Evolutionary conservation across 225 moss, liverwort and hornwort species (phyloP).

Genomic region (Antitrichia curtipendula): DNA sequence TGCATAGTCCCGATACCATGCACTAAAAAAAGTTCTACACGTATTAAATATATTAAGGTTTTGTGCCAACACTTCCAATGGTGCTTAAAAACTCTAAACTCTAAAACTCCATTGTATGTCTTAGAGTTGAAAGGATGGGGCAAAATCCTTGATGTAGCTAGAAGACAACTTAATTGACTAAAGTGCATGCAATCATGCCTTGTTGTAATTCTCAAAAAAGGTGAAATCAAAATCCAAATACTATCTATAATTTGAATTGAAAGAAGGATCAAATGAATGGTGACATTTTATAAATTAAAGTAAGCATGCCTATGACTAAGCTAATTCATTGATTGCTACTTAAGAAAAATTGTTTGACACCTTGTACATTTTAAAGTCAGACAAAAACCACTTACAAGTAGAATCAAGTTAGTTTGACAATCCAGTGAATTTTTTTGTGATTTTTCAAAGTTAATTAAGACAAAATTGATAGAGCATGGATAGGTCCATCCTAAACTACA

Average conservation of each 20-base stretch:
- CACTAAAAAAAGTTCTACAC: no score
- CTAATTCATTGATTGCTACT: not conserved
- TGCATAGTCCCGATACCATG: no score
- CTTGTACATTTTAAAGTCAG: fast-evolving
- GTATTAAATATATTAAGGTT: not conserved
- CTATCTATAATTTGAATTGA: not conserved
- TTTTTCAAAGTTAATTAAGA: not conserved
- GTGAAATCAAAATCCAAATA: not conserved
- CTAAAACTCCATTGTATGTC: not conserved
- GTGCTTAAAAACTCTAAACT: not conserved
- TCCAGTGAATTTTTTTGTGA: not conserved
- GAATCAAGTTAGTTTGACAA: not conserved
- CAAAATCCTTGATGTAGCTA: not conserved
- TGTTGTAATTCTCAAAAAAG: not conserved
- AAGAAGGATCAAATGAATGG: not conserved
- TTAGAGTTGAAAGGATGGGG: not conserved
- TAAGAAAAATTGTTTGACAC: fast-evolving
- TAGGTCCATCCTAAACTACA: not conserved
- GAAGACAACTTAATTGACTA: not conserved
- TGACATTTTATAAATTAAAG: not conserved
- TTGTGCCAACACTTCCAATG: not conserved
- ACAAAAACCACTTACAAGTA: not conserved
- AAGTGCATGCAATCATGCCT: not conserved
- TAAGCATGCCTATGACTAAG: not conserved
- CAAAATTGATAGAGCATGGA: not conserved